phyloP scores from a whole-genome alignment of 345 rosid genomes.

The Eucalyptus pumila region DNA sequence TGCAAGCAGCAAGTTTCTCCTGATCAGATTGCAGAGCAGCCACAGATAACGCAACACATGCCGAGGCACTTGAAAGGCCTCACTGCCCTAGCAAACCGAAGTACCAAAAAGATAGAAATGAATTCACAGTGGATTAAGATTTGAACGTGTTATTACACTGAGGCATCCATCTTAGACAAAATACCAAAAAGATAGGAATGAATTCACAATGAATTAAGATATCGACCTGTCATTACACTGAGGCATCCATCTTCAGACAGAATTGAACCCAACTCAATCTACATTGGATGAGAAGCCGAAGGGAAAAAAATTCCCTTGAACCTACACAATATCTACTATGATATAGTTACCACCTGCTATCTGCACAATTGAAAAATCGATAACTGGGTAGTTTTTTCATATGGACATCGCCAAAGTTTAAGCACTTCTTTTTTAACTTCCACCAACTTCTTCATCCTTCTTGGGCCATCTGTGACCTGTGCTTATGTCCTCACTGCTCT shows the following conservation, averaged over 20 bases:
- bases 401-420: not conserved
- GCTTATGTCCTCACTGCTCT: not conserved
- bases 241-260: not conserved
- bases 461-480: not conserved
- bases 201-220: not conserved
- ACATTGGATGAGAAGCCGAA: slow-evolving; percentile 2
- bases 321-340: not conserved
- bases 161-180: not conserved
- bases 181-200: not conserved
- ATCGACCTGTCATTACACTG: not conserved
- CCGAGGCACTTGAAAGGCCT: not conserved
- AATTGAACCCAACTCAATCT: slow-evolving; percentile 14
- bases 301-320: not conserved
- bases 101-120: not conserved
- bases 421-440: not conserved
- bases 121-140: not conserved
- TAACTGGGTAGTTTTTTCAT: slow-evolving; percentile 1
- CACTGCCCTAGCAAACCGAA: not conserved
- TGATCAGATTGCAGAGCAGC: not conserved
- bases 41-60: not conserved
- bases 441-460: not conserved
- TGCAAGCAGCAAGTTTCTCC: not conserved
- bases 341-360: slow-evolving; percentile 5
- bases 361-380: slow-evolving; percentile 22
- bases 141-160: not conserved